Evolutionary conservation across 2,329 filamentous ascomycete genomes (phyloP).

Genomic region (Teratosphaeria zuluensis): DNA sequence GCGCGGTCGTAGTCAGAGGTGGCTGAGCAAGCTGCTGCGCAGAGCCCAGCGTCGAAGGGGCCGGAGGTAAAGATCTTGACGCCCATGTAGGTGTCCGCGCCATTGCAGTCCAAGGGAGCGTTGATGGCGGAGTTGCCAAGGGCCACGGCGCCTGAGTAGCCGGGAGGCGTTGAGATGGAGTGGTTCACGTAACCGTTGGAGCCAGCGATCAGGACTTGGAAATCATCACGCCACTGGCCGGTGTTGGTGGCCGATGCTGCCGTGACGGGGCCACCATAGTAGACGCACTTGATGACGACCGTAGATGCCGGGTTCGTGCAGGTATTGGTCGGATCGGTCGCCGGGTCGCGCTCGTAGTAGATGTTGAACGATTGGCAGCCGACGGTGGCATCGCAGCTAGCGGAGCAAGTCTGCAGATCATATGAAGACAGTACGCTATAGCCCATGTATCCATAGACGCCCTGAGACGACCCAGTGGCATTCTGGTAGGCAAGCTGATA

Average conservation of each 20-base stretch:
- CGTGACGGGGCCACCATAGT: conserved; percentile 21
- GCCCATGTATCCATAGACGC: conserved; percentile 18
- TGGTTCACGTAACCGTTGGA: conserved; percentile 20
- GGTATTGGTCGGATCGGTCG: conserved; percentile 16
- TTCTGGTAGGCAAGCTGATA: conserved; percentile 13
- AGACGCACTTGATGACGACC: conserved; percentile 26
- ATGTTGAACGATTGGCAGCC: conserved; percentile 17
- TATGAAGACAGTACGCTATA: conserved; percentile 18
- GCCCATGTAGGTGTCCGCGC: conserved; percentile 17
- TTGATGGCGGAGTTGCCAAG: conserved; percentile 22
- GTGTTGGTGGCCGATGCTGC: conserved; percentile 12
- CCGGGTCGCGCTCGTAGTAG: conserved; percentile 25
- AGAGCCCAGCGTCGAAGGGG: conserved; percentile 14
- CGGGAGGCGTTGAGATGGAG: conserved; percentile 15
- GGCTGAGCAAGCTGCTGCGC: conserved; percentile 17
- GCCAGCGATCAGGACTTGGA: conserved; percentile 16
- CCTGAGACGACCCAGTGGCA: conserved; percentile 7
- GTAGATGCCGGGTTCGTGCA: conserved; percentile 27
- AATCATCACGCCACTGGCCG: conserved; percentile 13
- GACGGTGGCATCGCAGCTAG: conserved; percentile 10
- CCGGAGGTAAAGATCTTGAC: conserved; percentile 13
- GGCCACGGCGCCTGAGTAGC: conserved; percentile 11
- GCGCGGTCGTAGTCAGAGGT: conserved; percentile 15
- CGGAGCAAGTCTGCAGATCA: conserved; percentile 18
- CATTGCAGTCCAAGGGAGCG: conserved; percentile 23